Evolutionary conservation across 805 yeast species (phyloP).

Genomic region (Candida maesae): DNA sequence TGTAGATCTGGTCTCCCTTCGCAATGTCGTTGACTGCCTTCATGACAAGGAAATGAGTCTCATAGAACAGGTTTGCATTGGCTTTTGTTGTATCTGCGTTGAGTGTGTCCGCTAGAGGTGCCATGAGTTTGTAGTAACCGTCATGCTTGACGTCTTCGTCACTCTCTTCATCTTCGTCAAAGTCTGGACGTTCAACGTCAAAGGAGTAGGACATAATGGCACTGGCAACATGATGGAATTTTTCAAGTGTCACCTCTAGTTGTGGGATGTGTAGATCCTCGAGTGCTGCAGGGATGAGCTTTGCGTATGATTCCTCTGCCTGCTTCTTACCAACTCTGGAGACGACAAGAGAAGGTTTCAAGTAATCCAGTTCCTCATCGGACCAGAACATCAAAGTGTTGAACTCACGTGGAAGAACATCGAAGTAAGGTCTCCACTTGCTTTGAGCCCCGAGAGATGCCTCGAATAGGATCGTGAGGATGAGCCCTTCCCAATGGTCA

Average conservation of each 20-base stretch:
- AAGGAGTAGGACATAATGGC: constrained; percentile 87
- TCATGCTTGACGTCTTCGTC: constrained; percentile 36
- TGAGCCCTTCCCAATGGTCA: constrained; percentile 76
- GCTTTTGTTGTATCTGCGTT: constrained; percentile 77
- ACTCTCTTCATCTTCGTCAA: constrained; percentile 32
- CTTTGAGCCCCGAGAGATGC: constrained; percentile 42
- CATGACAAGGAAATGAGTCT: constrained; percentile 57
- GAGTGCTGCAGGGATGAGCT: constrained; percentile 39
- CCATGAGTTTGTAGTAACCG: constrained; percentile 71
- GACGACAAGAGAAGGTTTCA: constrained; percentile 69
- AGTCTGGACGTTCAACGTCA: constrained; percentile 56
- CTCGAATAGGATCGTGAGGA: constrained; percentile 65
- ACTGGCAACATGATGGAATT: constrained; percentile 71
- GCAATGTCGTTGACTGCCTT: constrained; percentile 56
- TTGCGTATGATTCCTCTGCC: constrained; percentile 58
- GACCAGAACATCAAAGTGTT: constrained; percentile 80
- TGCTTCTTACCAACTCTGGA: constrained; percentile 66
- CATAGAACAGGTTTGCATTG: constrained; percentile 68
- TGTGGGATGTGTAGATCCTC: constrained; percentile 35
- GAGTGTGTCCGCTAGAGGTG: constrained; percentile 87
- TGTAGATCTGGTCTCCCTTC: constrained; percentile 73
- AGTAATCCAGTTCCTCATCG: constrained; percentile 48
- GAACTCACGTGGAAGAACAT: constrained; percentile 61
- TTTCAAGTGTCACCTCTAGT: constrained; percentile 43
- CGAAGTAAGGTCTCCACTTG: constrained; percentile 68